Evolutionary conservation across 2,329 filamentous ascomycete genomes (phyloP), one percentile per base, ranked within the genome.

Genomic region (Dactylonectria estremocensis): DNA sequence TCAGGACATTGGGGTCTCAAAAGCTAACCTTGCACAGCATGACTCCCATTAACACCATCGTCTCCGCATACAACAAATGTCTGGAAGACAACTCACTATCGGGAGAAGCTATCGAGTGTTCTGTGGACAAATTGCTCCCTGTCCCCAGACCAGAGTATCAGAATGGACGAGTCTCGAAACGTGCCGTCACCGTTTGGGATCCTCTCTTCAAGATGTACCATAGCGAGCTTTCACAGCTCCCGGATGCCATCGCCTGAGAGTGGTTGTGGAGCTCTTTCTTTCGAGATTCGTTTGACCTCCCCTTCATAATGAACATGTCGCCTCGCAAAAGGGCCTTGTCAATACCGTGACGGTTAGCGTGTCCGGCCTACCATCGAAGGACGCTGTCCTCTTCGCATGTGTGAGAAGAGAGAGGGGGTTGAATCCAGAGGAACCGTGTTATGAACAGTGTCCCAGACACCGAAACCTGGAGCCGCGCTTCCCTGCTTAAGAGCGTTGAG

Each of bases 161-260:
- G 16, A 86, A 86, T 68, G 84, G 84, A 0, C 70, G 59, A 14
- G 74, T 81, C 14, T 84, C 83, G 2, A 78, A 79, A 70, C 77
- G 83, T n/a, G 80, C 82, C 0, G 77, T 81, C 3, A 83, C 82
- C 0, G 83, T 87, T 2, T 87, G 84, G 82, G 85, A 87, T 55
- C 84, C 84, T 13, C 72, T 85, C 20, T 85, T 86, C 70, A 79
- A 80, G 62, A 79, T 80, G 69, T 76, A 83, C 62, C 84, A 86
- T 71, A 80, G 81, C 10, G 83, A 86, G 66, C 67, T 72, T 13
- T 85, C 82, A 9, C 76, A 72, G 1, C 74, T 86, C n/a, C 77
- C 80, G 6, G 80, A 81, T 64, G 80, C 83, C 1, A 64, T 67
- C 22, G 60, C 55, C 8, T 64, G n/a, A 67, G 40, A 13, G 7